phyloP scores from a whole-genome alignment of 768 basidiomycete species.

The Russula foetens region DNA sequence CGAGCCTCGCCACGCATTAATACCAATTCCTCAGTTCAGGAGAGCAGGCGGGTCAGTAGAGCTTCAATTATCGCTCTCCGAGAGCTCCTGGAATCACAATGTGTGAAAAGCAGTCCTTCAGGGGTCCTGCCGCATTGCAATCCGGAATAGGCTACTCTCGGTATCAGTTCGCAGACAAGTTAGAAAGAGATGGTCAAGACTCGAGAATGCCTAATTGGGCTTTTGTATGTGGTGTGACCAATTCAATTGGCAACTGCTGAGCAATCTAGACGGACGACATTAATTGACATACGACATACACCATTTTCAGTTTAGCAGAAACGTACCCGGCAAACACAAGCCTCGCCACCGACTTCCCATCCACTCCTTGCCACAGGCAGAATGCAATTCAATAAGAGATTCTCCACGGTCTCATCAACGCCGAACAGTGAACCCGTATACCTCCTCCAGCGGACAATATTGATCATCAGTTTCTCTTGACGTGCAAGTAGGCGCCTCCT shows the following conservation, averaged over 20 bases:
- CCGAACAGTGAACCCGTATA: conserved; percentile 55
- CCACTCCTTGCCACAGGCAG: conserved; percentile 60
- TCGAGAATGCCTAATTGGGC: conserved; percentile 4
- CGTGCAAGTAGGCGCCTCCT: conserved; percentile 61
- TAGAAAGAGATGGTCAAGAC: neutral
- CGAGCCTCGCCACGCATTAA: conserved; percentile 43
- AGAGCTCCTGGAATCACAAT: conserved; percentile 13
- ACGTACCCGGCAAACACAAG: conserved; percentile 50
- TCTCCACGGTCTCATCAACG: conserved; percentile 44
- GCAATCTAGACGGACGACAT: conserved; percentile 8
- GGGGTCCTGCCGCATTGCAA: conserved; percentile 34
- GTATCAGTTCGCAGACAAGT: conserved; percentile 16
- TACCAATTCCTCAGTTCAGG: conserved; percentile 11
- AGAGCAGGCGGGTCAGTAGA: conserved; percentile 41
- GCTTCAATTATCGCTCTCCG: conserved; percentile 43
- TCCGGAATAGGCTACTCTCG: conserved; percentile 25
- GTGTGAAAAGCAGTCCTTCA: conserved; percentile 21
- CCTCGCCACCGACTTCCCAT: conserved; percentile 85
- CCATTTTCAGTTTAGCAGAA: neutral
- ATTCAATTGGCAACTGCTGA: conserved; percentile 11
- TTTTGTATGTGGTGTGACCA: conserved; percentile 19
- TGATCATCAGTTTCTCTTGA: conserved; percentile 62
- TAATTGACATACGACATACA: neutral
- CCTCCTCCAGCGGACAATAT: conserved; percentile 70
- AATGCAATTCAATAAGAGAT: conserved; percentile 51